A percentile compares a stretch with the other conserved stretches of the same genome.
Conservation (phyloP, 352 stramenopile species). For the Blastocystis sp. region DNA sequence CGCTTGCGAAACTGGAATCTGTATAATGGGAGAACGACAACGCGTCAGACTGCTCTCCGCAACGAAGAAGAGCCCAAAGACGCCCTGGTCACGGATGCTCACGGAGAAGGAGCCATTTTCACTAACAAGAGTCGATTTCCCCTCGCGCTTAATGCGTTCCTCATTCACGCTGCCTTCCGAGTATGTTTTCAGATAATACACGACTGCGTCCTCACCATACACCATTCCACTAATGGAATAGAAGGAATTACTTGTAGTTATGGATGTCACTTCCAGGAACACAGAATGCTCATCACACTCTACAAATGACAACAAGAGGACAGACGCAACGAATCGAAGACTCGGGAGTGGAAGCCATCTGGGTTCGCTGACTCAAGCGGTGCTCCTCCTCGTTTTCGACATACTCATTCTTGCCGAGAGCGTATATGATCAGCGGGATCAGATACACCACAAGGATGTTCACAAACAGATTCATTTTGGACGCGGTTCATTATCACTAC, state of each 20-base stretch:
- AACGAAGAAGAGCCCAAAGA: conserved; percentile 18
- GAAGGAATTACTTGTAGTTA: conserved; percentile 23
- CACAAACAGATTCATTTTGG: conserved; percentile 54
- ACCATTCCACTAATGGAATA: conserved; percentile 3
- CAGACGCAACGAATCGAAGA: not conserved
- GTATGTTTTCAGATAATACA: conserved; percentile 64
- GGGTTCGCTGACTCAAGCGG: conserved; percentile 22
- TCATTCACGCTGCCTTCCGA: not conserved
- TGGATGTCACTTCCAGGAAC: not conserved
- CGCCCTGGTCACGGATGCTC: conserved; percentile 37
- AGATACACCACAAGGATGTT: conserved; percentile 47
- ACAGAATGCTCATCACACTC: conserved; percentile 28
- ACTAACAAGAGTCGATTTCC: not conserved
- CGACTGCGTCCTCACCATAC: not conserved
- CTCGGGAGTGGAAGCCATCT: not conserved
- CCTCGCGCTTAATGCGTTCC: conserved; percentile 17
- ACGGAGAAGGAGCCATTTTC: not conserved
- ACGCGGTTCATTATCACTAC: not conserved
- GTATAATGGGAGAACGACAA: conserved; percentile 32
- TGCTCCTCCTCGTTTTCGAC: conserved; percentile 39
- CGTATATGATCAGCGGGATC: conserved; percentile 47
- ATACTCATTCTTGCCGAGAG: conserved; percentile 63
- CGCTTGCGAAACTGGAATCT: not conserved
- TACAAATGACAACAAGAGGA: conserved; percentile 11
- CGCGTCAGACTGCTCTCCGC: conserved; percentile 4